phyloP scores from a whole-genome alignment of 345 rosid species.

The Cardamine occulta region DNA sequence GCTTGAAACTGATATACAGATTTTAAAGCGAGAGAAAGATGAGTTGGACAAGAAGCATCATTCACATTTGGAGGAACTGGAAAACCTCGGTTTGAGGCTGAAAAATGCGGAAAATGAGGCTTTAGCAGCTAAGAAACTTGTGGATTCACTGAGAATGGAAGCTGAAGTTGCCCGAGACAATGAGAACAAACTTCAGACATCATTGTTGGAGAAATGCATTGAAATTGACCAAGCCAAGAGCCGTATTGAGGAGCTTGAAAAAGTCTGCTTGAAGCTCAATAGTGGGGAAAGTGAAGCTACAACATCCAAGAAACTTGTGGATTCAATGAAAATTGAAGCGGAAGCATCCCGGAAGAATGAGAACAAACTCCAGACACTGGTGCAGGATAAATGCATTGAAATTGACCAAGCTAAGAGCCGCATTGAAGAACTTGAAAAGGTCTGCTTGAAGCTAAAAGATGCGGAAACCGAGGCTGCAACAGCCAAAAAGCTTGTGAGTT shows the following conservation, averaged over 20 bases:
- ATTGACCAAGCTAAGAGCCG: slow-evolving; percentile 33
- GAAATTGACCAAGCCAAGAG: slow-evolving; percentile 37
- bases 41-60: slow-evolving; percentile 45
- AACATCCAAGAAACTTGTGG: slow-evolving; percentile 33
- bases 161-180: slow-evolving; percentile 37
- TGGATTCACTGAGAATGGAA: slow-evolving; percentile 42
- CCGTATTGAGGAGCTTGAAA: slow-evolving; percentile 46
- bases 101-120: slow-evolving; percentile 37
- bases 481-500: slow-evolving; percentile 41
- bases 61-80: slow-evolving; percentile 42
- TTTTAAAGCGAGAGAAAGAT: slow-evolving; percentile 39
- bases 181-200: slow-evolving; percentile 39
- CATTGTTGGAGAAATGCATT: slow-evolving; percentile 41
- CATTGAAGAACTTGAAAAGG: slow-evolving; percentile 46
- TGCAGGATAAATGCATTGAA: slow-evolving; percentile 42
- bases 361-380: slow-evolving; percentile 36
- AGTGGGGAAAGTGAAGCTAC: slow-evolving; percentile 40
- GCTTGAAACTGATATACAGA: slow-evolving; percentile 41
- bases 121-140: slow-evolving; percentile 36
- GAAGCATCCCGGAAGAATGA: slow-evolving; percentile 37
- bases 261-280: slow-evolving; percentile 27
- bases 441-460: slow-evolving; percentile 38
- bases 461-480: slow-evolving; percentile 39
- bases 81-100: slow-evolving; percentile 37
- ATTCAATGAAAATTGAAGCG: slow-evolving; percentile 37